These are phyloP conservation scores for Ceratocystis alfenasii DNA, from an alignment of 2,329 filamentous ascomycete species.

Conservation along the genomic window DNA sequence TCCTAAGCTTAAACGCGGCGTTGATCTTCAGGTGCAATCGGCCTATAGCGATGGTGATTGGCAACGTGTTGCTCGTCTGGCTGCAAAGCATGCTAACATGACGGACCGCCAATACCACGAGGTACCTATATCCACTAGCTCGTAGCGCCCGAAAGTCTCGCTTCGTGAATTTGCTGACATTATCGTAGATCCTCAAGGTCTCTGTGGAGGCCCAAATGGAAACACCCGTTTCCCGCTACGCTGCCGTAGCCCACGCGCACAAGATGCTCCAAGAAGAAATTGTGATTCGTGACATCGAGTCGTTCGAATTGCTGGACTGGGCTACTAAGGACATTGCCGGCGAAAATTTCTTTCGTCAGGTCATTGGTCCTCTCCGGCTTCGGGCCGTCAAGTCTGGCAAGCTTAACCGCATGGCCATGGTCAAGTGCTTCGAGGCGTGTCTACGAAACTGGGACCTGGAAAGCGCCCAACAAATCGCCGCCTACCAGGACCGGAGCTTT, in stretches of 20 bases:
- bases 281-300: conserved; percentile 38
- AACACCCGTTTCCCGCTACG: conserved; percentile 10
- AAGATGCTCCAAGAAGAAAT: conserved; percentile 33
- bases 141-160: neutral
- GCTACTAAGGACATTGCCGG: conserved; percentile 33
- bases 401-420: conserved; percentile 38
- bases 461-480: conserved; percentile 37
- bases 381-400: conserved; percentile 36
- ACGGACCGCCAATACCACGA: conserved; percentile 45
- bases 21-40: conserved; percentile 43
- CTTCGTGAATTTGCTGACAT: neutral
- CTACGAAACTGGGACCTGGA: conserved; percentile 40
- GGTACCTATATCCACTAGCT: conserved; percentile 29
- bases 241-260: conserved; percentile 11
- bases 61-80: conserved; percentile 39
- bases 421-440: conserved; percentile 41
- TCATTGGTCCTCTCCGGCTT: conserved; percentile 39
- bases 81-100: conserved; percentile 38
- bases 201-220: conserved; percentile 16
- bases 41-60: conserved; percentile 46
- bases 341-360: conserved; percentile 35
- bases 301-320: conserved; percentile 45
- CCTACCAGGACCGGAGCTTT: conserved; percentile 41
- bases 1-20: conserved; percentile 37
- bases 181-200: conserved; percentile 14